Base-by-base conservation (phyloP, 805 yeast species). In the Nakazawaea holstii region DNA sequence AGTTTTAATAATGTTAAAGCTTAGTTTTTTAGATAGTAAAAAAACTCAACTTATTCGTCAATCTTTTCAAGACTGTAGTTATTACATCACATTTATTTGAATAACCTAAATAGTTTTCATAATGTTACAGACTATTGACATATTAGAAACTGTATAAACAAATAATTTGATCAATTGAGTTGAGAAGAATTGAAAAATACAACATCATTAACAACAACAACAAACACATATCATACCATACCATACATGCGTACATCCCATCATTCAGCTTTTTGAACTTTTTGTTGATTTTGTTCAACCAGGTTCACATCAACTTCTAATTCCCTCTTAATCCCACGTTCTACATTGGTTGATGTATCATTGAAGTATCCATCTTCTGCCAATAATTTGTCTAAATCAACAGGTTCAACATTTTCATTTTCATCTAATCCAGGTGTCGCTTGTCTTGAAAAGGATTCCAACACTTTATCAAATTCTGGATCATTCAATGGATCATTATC, bases 1-100 rank as follows among this genome's bases (percentile, higher is more conserved):
- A 89, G 97, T 9, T 94, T 92, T 70, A 87, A 87, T 65, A 87
- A 89, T 60, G 94, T 87, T 35, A 74, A 74, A 26, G 76, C 71
- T 35, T 75, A 64, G 58, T 37, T 42, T n/a, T 42, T 11, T 41
- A n/a, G n/a, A n/a, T n/a, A n/a, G n/a, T n/a, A n/a, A n/a, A n/a
- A n/a, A n/a, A n/a, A n/a, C n/a, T n/a, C n/a, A n/a, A n/a, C n/a
- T n/a, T n/a, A n/a, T n/a, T n/a, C n/a, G n/a, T n/a, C n/a, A n/a
- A n/a, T n/a, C n/a, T n/a, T n/a, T n/a, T n/a, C n/a, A n/a, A n/a
- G n/a, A n/a, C n/a, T n/a, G n/a, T n/a, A n/a, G n/a, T n/a, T n/a
- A n/a, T n/a, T n/a, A n/a, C n/a, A n/a, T n/a, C n/a, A n/a, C n/a
- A n/a, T n/a, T n/a, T n/a, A n/a, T n/a, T n/a, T 20, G 24, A 20